These are phyloP conservation scores for Fusarium pseudocircinatum DNA, from an alignment of 2,329 filamentous ascomycete genomes.

Conservation along the genomic window DNA sequence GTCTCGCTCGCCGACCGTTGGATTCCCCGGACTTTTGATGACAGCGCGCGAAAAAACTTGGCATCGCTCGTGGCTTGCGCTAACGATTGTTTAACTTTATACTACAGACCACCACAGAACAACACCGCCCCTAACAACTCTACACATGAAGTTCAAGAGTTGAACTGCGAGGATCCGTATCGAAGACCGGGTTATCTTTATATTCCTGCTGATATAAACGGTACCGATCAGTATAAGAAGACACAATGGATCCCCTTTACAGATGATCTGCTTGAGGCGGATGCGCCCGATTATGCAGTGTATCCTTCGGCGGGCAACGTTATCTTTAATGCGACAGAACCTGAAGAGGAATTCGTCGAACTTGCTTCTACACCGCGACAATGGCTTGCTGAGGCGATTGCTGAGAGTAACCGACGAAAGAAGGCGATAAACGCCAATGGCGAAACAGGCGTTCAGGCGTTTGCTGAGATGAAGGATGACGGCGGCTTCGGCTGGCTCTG, in stretches of 20 bases:
- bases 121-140: not conserved
- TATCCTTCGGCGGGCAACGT: constrained; percentile 55
- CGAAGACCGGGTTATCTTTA: constrained; percentile 66
- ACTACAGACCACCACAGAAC: not conserved
- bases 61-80: constrained; percentile 15
- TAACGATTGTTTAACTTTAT: constrained; percentile 8
- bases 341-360: constrained; percentile 14
- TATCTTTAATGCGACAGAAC: constrained; percentile 73
- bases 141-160: not conserved
- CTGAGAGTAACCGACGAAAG: constrained; percentile 22
- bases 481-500: constrained; percentile 33
- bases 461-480: constrained; percentile 24
- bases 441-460: not conserved
- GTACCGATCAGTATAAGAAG: constrained; percentile 70
- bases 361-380: constrained; percentile 23
- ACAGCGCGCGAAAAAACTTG: constrained; percentile 7
- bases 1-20: not conserved
- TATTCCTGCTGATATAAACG: constrained; percentile 53
- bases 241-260: constrained; percentile 45
- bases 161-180: constrained; percentile 33
- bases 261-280: constrained; percentile 67
- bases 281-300: constrained; percentile 56
- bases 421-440: constrained; percentile 1
- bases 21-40: not conserved
- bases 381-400: constrained; percentile 28